Evolutionary conservation across 192 early-diverging fungal species (phyloP).

Genomic region (Entophlyctis helioformis): DNA sequence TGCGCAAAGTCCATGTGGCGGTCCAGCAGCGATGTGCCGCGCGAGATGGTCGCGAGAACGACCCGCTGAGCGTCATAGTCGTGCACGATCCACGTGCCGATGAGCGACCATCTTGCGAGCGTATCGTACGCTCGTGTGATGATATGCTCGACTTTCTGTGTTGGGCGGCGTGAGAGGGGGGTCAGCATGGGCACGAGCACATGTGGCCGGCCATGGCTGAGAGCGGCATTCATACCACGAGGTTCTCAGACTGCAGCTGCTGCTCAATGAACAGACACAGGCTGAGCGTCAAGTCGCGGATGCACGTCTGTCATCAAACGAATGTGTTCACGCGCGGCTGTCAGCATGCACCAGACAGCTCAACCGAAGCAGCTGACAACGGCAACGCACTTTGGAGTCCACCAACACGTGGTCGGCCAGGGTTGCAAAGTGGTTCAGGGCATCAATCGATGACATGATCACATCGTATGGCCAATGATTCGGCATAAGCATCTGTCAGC

Average conservation of each 20-base stretch:
- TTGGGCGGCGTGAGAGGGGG: neutral
- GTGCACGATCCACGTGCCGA: constrained; percentile 65
- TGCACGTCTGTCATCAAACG: too few species aligned
- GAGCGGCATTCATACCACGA: constrained; percentile 27
- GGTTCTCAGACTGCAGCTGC: constrained; percentile 37
- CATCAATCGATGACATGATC: too few species aligned
- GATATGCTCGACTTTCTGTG: constrained; percentile 35
- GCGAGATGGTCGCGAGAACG: constrained; percentile 56
- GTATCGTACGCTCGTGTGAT: constrained; percentile 65
- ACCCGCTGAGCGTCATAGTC: constrained; percentile 55
- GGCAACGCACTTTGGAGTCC: constrained; percentile 25
- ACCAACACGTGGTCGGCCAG: too few species aligned
- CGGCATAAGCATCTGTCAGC: neutral
- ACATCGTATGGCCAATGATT: too few species aligned
- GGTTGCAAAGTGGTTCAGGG: too few species aligned
- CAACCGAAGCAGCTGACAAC: constrained; percentile 60
- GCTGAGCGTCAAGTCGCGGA: too few species aligned
- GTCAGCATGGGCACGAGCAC: neutral
- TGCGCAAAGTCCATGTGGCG: constrained; percentile 37
- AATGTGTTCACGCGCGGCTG: too few species aligned
- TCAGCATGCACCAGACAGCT: too few species aligned
- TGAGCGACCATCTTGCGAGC: constrained; percentile 60
- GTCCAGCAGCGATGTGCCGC: constrained; percentile 55
- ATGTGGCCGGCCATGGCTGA: neutral
- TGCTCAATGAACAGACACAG: constrained; percentile 63